Evolutionary conservation across 352 stramenopile species (phyloP).

Genomic region (Pythium aristosporum): DNA sequence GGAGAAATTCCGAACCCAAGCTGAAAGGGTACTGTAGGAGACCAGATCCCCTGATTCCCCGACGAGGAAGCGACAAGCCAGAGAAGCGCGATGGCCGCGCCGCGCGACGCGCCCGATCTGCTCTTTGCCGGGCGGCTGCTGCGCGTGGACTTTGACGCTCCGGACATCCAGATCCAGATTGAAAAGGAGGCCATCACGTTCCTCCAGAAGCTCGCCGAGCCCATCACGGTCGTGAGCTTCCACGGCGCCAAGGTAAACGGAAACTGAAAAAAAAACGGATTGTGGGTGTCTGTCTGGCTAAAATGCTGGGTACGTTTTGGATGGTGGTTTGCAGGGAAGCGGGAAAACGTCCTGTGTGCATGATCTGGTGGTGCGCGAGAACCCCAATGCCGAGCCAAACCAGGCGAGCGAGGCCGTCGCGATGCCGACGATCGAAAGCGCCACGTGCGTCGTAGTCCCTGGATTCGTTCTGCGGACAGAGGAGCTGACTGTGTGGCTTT

Average conservation of each 20-base stretch:
- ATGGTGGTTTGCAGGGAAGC: slow-evolving; percentile 30
- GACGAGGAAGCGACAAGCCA: neutral
- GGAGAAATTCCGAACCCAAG: slow-evolving; percentile 1
- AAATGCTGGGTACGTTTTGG: neutral
- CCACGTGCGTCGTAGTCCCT: slow-evolving; percentile 5
- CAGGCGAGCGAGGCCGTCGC: neutral
- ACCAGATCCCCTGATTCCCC: neutral
- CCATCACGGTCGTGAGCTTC: slow-evolving; percentile 69
- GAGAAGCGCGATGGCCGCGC: slow-evolving; percentile 8
- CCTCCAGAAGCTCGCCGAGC: slow-evolving; percentile 64
- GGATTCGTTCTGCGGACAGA: too few relatives aligned
- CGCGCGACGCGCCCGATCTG: slow-evolving; percentile 30
- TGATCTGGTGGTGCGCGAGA: slow-evolving; percentile 37
- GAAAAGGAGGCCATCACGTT: slow-evolving; percentile 71
- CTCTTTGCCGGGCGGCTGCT: slow-evolving; percentile 70
- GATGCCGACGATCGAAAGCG: slow-evolving; percentile 8
- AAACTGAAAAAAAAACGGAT: too few relatives aligned
- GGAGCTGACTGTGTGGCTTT: neutral
- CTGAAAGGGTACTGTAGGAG: neutral
- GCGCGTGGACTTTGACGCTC: slow-evolving; percentile 40
- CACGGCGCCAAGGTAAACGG: slow-evolving; percentile 43
- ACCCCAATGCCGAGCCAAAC: slow-evolving; percentile 18
- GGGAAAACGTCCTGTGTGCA: slow-evolving; percentile 55
- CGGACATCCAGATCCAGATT: slow-evolving; percentile 67
- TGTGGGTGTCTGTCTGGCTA: too few relatives aligned